Conservation (phyloP, 805 yeast genomes). For the Metschnikowia kofuensis region DNA sequence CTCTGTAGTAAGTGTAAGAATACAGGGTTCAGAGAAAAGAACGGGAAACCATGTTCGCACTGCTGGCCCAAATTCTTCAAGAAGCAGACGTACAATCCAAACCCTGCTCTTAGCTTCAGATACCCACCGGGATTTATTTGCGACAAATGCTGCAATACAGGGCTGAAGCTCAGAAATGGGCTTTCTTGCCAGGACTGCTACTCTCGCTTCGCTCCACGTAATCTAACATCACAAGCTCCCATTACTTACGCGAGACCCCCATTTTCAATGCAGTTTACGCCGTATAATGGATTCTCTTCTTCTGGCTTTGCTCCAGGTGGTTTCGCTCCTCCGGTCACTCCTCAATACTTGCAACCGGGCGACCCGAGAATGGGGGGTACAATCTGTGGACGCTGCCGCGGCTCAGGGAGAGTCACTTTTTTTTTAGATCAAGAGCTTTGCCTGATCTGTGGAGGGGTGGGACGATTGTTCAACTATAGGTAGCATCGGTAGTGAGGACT, state of each 20-base stretch:
- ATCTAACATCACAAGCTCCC: conserved; percentile 13
- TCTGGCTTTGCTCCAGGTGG: conserved; percentile 2
- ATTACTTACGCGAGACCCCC: not conserved
- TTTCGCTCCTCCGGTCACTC: conserved; percentile 11
- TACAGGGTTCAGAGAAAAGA: conserved; percentile 29
- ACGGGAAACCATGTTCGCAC: conserved; percentile 25
- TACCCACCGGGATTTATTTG: conserved; percentile 66
- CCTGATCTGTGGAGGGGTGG: conserved; percentile 64
- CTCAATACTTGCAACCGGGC: conserved; percentile 62
- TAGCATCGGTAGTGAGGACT: conserved; percentile 2
- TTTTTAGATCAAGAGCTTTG: conserved; percentile 63
- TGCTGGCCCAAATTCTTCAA: conserved; percentile 30
- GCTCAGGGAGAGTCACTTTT: conserved; percentile 54
- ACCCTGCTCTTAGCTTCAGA: conserved; percentile 54
- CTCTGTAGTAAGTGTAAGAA: conserved; percentile 34
- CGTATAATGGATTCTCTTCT: conserved; percentile 8
- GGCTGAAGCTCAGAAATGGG: conserved; percentile 61
- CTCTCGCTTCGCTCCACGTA: conserved; percentile 53
- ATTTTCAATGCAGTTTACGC: not conserved
- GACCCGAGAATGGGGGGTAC: conserved; percentile 74
- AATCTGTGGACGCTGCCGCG: conserved; percentile 70
- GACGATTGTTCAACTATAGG: conserved; percentile 40
- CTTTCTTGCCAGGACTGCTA: conserved; percentile 69
- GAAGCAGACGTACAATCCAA: conserved; percentile 42
- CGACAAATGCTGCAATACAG: conserved; percentile 71